phyloP scores from a whole-genome alignment of 1,139 yeast species.

The Nadsonia commutata region DNA sequence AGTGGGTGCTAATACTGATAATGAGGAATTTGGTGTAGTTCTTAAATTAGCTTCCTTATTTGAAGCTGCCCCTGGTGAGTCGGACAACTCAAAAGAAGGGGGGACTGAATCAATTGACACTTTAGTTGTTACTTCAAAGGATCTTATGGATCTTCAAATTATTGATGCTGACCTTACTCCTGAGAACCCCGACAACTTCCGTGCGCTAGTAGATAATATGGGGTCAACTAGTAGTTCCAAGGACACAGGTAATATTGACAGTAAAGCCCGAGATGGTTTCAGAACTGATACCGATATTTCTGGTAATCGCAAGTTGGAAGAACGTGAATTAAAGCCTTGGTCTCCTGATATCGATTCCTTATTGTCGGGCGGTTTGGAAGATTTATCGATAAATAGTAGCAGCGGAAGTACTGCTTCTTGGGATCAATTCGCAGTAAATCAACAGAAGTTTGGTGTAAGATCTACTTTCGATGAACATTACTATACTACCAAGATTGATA shows the following conservation, averaged over 20 bases:
- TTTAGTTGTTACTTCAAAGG: constrained; percentile 41
- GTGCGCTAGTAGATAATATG: constrained; percentile 2
- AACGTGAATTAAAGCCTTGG: constrained; percentile 77
- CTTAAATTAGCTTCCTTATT: constrained; percentile 15
- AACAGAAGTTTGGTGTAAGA: constrained; percentile 74
- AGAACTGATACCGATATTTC: constrained; percentile 81
- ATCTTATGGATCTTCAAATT: constrained; percentile 48
- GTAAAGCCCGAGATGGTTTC: constrained; percentile 29
- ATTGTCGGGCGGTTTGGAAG: constrained; percentile 19
- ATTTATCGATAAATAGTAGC: constrained; percentile 33
- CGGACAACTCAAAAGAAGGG: constrained; percentile 18
- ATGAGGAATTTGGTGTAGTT: constrained; percentile 34
- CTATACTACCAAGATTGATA: constrained; percentile 77
- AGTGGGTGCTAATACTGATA: constrained; percentile 28
- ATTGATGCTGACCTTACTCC: constrained; percentile 29
- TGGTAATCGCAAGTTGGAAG: constrained; percentile 28
- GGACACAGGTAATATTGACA: constrained; percentile 6
- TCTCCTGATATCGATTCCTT: constrained; percentile 45
- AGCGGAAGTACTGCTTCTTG: constrained; percentile 29
- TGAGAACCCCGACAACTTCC: constrained; percentile 10
- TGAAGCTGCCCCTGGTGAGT: not conserved
- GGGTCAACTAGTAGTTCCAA: constrained; percentile 6
- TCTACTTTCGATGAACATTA: constrained; percentile 79
- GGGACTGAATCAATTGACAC: constrained; percentile 29
- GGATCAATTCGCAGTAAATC: constrained; percentile 92